phyloP scores from a whole-genome alignment of 73 alveolate species.

The Paramecium caudatum region DNA sequence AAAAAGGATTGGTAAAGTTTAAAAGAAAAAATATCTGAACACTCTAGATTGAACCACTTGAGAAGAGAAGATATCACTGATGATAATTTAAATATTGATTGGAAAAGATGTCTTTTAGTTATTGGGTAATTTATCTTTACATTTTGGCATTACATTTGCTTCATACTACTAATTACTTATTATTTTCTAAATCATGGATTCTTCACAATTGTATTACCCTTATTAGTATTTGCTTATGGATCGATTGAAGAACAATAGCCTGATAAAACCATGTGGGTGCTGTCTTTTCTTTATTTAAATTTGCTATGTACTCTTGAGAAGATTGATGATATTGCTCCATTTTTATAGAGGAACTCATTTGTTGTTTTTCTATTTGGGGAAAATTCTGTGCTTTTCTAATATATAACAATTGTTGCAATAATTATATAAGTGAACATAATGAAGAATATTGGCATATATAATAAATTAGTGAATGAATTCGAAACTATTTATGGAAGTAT shows the following conservation, averaged over 20 bases:
- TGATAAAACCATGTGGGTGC: conserved; percentile 22
- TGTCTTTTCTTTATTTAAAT: neutral
- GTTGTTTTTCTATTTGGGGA: conserved; percentile 46
- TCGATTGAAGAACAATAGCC: conserved; percentile 55
- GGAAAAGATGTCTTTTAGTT: conserved; percentile 26
- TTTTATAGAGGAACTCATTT: neutral
- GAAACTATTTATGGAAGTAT: conserved; percentile 13
- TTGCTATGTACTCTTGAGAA: neutral
- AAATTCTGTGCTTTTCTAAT: neutral
- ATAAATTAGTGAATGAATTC: conserved; percentile 19
- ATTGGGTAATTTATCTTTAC: conserved; percentile 24
- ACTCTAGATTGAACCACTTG: neutral
- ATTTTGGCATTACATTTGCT: conserved; percentile 54
- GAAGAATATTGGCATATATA: conserved; percentile 50
- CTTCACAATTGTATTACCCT: conserved; percentile 15
- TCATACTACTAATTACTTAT: conserved; percentile 3
- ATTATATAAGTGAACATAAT: conserved; percentile 33
- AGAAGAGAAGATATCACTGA: conserved; percentile 6
- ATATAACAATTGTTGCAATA: neutral
- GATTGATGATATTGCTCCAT: conserved; percentile 3
- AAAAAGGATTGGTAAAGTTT: conserved; percentile 28
- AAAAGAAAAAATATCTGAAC: conserved; percentile 40
- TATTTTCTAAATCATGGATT: conserved; percentile 61
- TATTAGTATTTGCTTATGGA: conserved; percentile 59
- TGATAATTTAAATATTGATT: neutral